Conservation (phyloP, 2,329 filamentous ascomycete species). For the Ophiobolus disseminans region DNA sequence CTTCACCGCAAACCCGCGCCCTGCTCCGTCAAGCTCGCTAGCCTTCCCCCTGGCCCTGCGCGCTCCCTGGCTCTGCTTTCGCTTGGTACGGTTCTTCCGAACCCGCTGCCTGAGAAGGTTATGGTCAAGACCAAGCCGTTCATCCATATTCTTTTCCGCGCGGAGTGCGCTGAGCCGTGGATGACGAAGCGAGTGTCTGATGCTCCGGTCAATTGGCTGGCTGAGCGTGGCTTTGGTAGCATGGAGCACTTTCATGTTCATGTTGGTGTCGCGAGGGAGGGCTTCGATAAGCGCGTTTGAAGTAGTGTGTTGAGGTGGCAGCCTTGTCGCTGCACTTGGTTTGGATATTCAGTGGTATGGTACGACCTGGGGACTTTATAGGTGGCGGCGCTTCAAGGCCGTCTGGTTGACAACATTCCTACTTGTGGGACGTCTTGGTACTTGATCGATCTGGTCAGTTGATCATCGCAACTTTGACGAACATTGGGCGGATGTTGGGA, state of each 20-base stretch:
- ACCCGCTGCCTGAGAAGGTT: neutral
- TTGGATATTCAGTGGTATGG: too few relatives aligned
- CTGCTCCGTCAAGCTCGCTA: neutral
- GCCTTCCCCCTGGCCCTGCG: neutral
- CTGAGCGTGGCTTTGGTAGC: slow-evolving; percentile 23
- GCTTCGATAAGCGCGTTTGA: neutral
- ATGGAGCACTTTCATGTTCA: slow-evolving; percentile 41
- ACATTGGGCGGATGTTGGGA: too few relatives aligned
- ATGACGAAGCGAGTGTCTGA: slow-evolving; percentile 22
- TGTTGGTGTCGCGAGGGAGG: slow-evolving; percentile 23
- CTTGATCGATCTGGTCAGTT: too few relatives aligned
- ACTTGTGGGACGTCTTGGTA: too few relatives aligned
- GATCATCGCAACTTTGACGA: too few relatives aligned
- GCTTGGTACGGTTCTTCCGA: too few relatives aligned
- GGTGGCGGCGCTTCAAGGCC: too few relatives aligned
- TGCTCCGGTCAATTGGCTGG: slow-evolving; percentile 27
- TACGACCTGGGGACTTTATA: too few relatives aligned
- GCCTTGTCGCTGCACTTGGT: too few relatives aligned
- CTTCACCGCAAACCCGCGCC: slow-evolving; percentile 25
- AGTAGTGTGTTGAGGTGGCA: too few relatives aligned
- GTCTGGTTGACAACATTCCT: too few relatives aligned
- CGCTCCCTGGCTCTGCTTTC: neutral
- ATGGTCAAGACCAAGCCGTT: slow-evolving; percentile 16
- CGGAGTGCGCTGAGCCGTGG: slow-evolving; percentile 27
- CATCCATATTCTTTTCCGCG: slow-evolving; percentile 36